Conservation (phyloP, 1,139 yeast genomes). For the Candida tunisiensis region DNA sequence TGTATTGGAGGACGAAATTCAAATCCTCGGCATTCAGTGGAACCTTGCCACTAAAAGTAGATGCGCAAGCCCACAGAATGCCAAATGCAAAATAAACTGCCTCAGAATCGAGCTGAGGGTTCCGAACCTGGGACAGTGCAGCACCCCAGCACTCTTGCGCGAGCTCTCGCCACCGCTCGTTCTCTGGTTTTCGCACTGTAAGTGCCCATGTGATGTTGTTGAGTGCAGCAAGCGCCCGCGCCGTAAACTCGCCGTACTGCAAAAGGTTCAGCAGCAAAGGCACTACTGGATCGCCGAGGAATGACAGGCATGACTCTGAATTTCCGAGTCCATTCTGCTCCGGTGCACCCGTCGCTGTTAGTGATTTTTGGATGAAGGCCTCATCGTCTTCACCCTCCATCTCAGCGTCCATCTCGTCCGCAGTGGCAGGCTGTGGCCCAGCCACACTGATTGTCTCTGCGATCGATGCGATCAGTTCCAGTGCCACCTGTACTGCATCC, state of each 20-base stretch:
- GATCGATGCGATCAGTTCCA: conserved; percentile 62
- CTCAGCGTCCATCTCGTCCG: conserved; percentile 6
- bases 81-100: conserved; percentile 35
- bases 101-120: conserved; percentile 14
- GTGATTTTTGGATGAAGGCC: conserved; percentile 1
- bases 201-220: conserved; percentile 36
- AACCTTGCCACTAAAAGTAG: conserved; percentile 25
- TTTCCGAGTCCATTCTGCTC: too few relatives aligned
- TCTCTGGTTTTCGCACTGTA: conserved; percentile 6
- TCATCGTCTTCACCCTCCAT: conserved; percentile 2
- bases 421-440: conserved; percentile 3
- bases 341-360: not conserved
- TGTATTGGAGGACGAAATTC: not conserved
- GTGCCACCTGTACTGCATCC: conserved; percentile 44
- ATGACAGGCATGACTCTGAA: conserved; percentile 3
- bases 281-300: conserved; percentile 3
- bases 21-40: conserved; percentile 10
- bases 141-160: conserved; percentile 15
- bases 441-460: conserved; percentile 35
- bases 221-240: conserved; percentile 44
- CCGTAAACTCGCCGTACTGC: conserved; percentile 13
- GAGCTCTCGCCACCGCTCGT: conserved; percentile 10
- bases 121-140: not conserved
- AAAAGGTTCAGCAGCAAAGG: conserved; percentile 5
- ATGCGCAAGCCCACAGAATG: conserved; percentile 43